Evolutionary conservation across 305 asterid genomes (phyloP).

Genomic region (Ajuga reptans): DNA sequence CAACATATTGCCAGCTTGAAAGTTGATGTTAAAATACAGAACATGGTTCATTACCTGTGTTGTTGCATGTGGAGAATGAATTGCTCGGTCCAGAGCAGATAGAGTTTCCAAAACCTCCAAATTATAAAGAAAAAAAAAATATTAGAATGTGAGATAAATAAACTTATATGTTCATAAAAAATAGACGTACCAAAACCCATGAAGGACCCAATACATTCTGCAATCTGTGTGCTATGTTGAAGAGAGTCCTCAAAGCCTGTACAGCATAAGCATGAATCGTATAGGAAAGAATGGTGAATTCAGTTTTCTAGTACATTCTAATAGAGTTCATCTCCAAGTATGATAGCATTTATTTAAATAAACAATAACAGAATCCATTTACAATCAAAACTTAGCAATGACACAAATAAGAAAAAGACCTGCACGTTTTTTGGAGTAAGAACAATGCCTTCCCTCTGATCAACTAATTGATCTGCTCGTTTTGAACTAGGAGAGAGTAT

Average conservation of each 20-base stretch:
- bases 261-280: slow-evolving; percentile 14
- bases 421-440: slow-evolving; percentile 96
- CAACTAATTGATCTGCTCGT: slow-evolving; percentile 61
- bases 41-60: slow-evolving; percentile 56
- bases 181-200: slow-evolving; percentile 83
- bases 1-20: not conserved
- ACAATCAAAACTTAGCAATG: not conserved
- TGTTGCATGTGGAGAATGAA: slow-evolving; percentile 95
- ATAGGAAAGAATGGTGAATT: slow-evolving; percentile 1
- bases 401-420: slow-evolving; percentile 36
- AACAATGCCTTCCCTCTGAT: slow-evolving; percentile 72
- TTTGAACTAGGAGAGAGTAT: slow-evolving; percentile 66
- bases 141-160: slow-evolving; percentile 22
- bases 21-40: not conserved
- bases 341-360: not conserved
- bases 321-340: not conserved
- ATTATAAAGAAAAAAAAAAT: slow-evolving; percentile 20
- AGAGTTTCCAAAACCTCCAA: slow-evolving; percentile 89
- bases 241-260: slow-evolving; percentile 94
- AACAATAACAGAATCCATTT: slow-evolving; percentile 2
- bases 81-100: slow-evolving; percentile 89
- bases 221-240: slow-evolving; percentile 87
- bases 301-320: slow-evolving; percentile 1
- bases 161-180: slow-evolving; percentile 12
- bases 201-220: slow-evolving; percentile 96